phyloP scores from a whole-genome alignment of 108 stramenopile species.

The Pseudonitzschia pungens region DNA sequence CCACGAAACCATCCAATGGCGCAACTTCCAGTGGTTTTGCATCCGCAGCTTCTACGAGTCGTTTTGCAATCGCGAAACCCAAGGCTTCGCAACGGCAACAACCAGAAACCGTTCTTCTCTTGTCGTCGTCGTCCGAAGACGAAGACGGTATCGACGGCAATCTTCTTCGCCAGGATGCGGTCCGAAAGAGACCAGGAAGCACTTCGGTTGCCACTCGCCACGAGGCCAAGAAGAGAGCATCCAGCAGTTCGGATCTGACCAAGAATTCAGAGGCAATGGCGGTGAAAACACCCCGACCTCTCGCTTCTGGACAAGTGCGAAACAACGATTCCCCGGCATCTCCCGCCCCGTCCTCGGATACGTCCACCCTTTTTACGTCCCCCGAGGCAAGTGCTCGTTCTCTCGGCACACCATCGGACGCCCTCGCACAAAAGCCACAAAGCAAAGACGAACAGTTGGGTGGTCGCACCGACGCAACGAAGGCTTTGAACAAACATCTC shows the following conservation, averaged over 20 bases:
- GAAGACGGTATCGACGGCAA: background rate
- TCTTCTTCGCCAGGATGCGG: background rate
- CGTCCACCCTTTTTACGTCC: background rate
- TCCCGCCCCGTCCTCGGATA: background rate
- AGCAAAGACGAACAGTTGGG: background rate
- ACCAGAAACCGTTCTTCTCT: background rate
- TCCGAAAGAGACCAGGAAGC: background rate
- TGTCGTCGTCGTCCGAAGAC: background rate
- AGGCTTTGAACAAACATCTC: background rate
- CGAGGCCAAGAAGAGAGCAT: background rate
- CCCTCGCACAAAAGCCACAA: no score
- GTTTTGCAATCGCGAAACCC: no score
- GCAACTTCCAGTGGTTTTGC: background rate
- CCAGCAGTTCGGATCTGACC: background rate
- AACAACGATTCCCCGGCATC: background rate
- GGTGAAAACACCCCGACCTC: background rate
- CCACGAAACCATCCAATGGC: background rate
- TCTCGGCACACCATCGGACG: no score
- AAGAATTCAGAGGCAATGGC: background rate
- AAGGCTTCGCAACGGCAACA: no score
- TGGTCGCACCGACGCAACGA: background rate
- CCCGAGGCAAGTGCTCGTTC: background rate
- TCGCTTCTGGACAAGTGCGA: background rate
- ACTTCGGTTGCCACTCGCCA: background rate
- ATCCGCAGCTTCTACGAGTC: no score